Evolutionary conservation across 2,329 filamentous ascomycete genomes (phyloP), one percentile per base, ranked within the genome.

Genomic region (Diaporthe nobilis): DNA sequence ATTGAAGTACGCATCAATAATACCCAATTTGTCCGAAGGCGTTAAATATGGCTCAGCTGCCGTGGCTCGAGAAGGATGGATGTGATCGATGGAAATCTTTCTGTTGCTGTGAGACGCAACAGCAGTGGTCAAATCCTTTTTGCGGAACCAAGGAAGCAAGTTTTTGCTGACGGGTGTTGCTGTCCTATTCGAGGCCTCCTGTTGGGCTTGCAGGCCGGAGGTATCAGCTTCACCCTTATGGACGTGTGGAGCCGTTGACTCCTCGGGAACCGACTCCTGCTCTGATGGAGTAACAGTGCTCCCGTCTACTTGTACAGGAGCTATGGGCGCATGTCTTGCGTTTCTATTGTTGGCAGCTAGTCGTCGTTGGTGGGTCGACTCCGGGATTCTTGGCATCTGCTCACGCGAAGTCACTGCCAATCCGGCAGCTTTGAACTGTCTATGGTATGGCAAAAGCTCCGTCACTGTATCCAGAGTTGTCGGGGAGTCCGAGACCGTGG

Each of bases 381-480:
- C 75, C 10, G 53, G 34, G 22, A 76, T 75, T 22, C 47, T 67
- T 2, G 75, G 75, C 60, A 76, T 83, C 81, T 86, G 87, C 78
- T 87, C 90, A 76, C 77, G 84, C 77, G 90, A 90, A 15, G 90
- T 91, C 1, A 92, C 87, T 2, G 90, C 89, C 68, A 92, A 84
- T 1, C 90, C 89, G 72, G 88, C 89, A 74, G 85, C 85, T 74
- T 83, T 83, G 77, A 92, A 91, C 76, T 92, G 86, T 5, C 86
- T 83, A 63, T 85, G 86, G 78, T 88, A 92, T 2, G 90, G 90
- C 37, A 90, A 80, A 3, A 92, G 82, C 42, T 87, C 88, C 37
- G 86, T 85, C 25, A 92, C 84, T 2, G 90, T 91, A 75, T 87
- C 85, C 61, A 87, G 82, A 57, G 86, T 90, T 67, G 81, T 78